These are phyloP conservation scores for Aegilops sharonensis DNA, from an alignment of 176 grass and related monocot genomes.

Conservation along the genomic window DNA sequence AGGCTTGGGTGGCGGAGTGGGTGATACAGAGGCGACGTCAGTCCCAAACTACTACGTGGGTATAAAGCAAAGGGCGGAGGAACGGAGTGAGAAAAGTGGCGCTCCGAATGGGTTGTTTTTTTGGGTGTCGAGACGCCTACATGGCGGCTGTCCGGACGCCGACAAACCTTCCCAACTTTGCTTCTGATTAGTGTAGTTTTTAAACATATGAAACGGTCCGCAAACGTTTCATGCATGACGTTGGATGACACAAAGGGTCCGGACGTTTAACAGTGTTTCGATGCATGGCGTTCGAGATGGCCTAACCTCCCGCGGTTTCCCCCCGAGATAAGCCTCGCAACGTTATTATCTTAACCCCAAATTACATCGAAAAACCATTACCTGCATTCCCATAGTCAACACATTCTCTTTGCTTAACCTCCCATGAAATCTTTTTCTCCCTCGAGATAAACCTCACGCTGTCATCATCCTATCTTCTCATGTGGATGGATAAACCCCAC, in stretches of 20 bases:
- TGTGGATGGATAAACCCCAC: neutral
- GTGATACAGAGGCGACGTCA: rapidly evolving
- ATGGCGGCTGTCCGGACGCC: rapidly evolving
- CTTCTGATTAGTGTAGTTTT: too few relatives aligned
- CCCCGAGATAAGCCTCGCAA: neutral
- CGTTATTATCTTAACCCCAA: neutral
- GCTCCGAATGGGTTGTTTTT: too few relatives aligned
- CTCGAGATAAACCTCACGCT: neutral
- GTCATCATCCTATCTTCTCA: neutral
- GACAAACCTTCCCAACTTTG: rapidly evolving
- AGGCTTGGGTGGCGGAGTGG: too few relatives aligned
- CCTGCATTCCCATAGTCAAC: neutral
- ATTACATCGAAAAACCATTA: neutral
- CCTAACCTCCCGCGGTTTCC: neutral
- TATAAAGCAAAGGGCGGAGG: too few relatives aligned
- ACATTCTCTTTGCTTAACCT: neutral
- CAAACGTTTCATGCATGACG: too few relatives aligned
- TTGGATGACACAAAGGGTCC: too few relatives aligned
- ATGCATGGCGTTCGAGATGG: too few relatives aligned
- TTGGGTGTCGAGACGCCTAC: too few relatives aligned
- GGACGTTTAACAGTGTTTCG: too few relatives aligned
- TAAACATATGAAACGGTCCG: rapidly evolving
- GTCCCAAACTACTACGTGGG: rapidly evolving
- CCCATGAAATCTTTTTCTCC: too few relatives aligned
- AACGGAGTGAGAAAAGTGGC: too few relatives aligned